These are phyloP conservation scores for Spergularia bocconei DNA, from an alignment of 148 eudicot genomes.

Conservation along the genomic window DNA sequence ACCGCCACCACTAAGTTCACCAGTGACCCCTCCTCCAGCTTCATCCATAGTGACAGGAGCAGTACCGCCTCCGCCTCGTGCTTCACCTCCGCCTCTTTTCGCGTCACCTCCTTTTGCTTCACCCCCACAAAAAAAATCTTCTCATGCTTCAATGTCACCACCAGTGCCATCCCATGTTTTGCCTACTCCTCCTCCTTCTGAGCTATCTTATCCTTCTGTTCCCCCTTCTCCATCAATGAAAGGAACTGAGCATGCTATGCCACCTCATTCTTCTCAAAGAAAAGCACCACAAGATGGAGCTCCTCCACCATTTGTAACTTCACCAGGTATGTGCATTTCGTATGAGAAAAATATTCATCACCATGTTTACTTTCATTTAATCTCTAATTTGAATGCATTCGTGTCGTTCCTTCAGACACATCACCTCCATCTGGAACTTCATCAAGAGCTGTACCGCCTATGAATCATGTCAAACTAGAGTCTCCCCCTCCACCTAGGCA, in stretches of 20 bases:
- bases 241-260: conserved; percentile 24
- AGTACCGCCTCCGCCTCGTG: conserved; percentile 21
- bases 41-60: conserved; percentile 8
- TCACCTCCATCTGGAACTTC: conserved; percentile 25
- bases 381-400: neutral
- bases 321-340: conserved; percentile 43
- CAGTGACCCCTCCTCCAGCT: conserved; percentile 19
- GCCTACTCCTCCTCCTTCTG: conserved; percentile 23
- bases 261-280: conserved; percentile 36
- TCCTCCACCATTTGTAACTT: conserved; percentile 33
- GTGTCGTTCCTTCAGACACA: conserved; percentile 12
- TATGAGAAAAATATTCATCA: conserved; percentile 1
- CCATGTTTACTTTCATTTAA: neutral
- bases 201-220: conserved; percentile 20
- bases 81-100: conserved; percentile 30
- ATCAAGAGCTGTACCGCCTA: conserved; percentile 28
- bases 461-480: conserved; percentile 14
- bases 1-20: conserved; percentile 24
- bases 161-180: conserved; percentile 24
- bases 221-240: conserved; percentile 37
- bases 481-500: conserved; percentile 26
- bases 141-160: conserved; percentile 32
- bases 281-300: conserved; percentile 25
- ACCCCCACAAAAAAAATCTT: conserved; percentile 28
- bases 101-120: conserved; percentile 36